Evolutionary conservation across 345 rosid genomes (phyloP).

Genomic region (Pseudoturritis turrita): DNA sequence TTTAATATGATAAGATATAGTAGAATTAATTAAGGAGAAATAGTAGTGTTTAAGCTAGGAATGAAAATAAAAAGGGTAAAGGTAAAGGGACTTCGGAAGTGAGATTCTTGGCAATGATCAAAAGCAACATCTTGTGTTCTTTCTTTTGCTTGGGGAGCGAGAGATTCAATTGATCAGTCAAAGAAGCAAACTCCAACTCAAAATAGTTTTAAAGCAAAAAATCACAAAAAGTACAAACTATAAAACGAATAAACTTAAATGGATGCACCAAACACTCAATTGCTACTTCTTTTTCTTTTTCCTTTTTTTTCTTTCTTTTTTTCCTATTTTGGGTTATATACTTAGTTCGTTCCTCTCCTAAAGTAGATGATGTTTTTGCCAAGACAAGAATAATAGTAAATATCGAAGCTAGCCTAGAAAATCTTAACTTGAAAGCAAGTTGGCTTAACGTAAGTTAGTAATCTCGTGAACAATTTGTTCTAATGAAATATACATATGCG

Average conservation of each 20-base stretch:
- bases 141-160: constrained; percentile 32
- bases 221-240: constrained; percentile 14
- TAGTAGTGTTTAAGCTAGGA: constrained; percentile 16
- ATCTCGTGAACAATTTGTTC: neutral
- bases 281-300: constrained; percentile 28
- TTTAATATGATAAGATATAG: neutral
- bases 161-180: constrained; percentile 37
- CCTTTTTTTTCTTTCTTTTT: neutral
- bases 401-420: neutral
- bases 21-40: neutral
- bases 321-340: constrained; percentile 23
- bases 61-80: constrained; percentile 11
- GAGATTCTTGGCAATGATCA: constrained; percentile 39
- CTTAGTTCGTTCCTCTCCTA: constrained; percentile 28
- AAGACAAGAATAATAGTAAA: constrained; percentile 28
- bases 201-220: constrained; percentile 23
- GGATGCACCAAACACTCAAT: constrained; percentile 30
- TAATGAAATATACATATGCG: neutral
- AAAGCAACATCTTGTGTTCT: constrained; percentile 36
- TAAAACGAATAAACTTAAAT: constrained; percentile 25
- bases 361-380: constrained; percentile 29
- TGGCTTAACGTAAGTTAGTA: neutral
- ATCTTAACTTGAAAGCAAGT: constrained; percentile 19
- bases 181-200: constrained; percentile 37
- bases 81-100: constrained; percentile 29